phyloP scores from a whole-genome alignment of 148 eudicot genomes.

The Oxyria digyna region DNA sequence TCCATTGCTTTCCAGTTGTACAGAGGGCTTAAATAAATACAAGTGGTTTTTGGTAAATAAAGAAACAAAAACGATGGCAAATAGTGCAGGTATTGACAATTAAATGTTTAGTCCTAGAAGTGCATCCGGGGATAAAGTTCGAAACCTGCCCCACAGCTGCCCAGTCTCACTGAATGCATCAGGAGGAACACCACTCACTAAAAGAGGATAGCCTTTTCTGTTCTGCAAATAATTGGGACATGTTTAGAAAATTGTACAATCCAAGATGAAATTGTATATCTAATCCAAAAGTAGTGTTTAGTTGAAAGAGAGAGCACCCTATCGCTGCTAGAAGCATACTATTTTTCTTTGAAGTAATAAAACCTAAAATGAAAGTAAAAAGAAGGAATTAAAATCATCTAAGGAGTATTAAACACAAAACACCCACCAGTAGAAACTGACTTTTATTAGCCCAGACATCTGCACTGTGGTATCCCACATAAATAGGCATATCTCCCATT shows the following conservation, averaged over 20 bases:
- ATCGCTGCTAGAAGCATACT: background rate
- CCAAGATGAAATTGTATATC: background rate
- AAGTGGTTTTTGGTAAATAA: background rate
- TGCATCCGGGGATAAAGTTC: background rate
- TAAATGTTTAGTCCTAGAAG: background rate
- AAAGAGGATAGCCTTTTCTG: constrained; percentile 69
- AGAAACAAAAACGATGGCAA: background rate
- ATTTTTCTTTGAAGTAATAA: background rate
- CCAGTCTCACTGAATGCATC: constrained; percentile 99
- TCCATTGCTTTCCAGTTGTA: constrained; percentile 97
- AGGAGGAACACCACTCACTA: constrained; percentile 97
- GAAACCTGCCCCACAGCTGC: constrained; percentile 95
- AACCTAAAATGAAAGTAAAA: background rate
- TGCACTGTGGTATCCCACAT: constrained; percentile 98
- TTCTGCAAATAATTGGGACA: constrained; percentile 38
- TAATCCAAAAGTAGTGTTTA: background rate
- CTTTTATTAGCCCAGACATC: constrained; percentile 97
- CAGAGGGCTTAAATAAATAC: constrained; percentile 45
- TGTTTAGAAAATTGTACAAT: background rate
- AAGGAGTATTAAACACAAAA: constrained; percentile 10
- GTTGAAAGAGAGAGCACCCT: background rate
- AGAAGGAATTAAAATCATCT: background rate
- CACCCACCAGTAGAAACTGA: constrained; percentile 67
- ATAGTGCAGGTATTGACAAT: background rate
- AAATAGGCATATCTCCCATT: constrained; percentile 99